A percentile compares a stretch with the other conserved stretches of the same genome.
Evolutionary conservation across 768 basidiomycete species (phyloP).

Genomic region (Podaxis sp.): DNA sequence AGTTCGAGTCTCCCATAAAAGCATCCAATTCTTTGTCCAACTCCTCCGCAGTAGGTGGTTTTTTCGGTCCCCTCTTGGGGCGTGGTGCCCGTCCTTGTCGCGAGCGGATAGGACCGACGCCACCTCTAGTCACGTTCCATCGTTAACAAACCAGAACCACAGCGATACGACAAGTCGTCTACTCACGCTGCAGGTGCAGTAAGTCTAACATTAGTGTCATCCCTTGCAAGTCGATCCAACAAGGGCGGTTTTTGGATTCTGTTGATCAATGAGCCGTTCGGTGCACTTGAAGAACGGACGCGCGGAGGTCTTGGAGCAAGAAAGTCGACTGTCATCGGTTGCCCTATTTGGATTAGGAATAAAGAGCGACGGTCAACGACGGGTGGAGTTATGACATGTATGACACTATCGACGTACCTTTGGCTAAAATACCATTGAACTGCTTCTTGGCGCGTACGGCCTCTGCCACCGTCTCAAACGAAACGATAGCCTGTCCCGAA

Average conservation of each 20-base stretch:
- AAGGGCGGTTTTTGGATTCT: conserved; percentile 76
- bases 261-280: conserved; percentile 63
- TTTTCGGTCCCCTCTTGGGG: conserved; percentile 25
- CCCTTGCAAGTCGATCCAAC: conserved; percentile 57
- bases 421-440: conserved; percentile 84
- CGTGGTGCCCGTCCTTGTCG: conserved; percentile 33
- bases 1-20: conserved; percentile 67
- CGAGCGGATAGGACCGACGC: conserved; percentile 48
- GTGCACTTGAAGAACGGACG: conserved; percentile 51
- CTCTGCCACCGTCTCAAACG: conserved; percentile 75
- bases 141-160: not conserved
- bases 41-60: conserved; percentile 76
- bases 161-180: not conserved
- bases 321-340: conserved; percentile 73
- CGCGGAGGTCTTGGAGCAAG: conserved; percentile 45
- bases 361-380: not conserved
- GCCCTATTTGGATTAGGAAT: conserved; percentile 41
- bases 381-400: not conserved
- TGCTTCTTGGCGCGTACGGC: conserved; percentile 83
- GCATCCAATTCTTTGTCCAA: conserved; percentile 87
- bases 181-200: conserved; percentile 38
- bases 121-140: conserved; percentile 22
- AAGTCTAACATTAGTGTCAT: conserved; percentile 35
- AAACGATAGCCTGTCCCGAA: conserved; percentile 74
- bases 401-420: conserved; percentile 51